phyloP scores from a whole-genome alignment of 257 asterid species.

The Petrea volubilis region DNA sequence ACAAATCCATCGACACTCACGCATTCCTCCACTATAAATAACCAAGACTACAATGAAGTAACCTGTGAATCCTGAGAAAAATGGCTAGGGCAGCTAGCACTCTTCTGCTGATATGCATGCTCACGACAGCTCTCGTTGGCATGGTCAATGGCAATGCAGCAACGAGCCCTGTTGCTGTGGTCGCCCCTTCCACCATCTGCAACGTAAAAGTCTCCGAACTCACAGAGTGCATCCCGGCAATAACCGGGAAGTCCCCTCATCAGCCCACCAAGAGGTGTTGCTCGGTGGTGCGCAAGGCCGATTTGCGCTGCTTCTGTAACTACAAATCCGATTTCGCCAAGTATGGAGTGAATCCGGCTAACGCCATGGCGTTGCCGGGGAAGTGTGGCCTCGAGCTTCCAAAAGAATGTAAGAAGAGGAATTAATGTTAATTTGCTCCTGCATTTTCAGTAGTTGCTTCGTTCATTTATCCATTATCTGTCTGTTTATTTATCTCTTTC shows the following conservation, averaged over 20 bases:
- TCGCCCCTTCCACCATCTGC: constrained; percentile 38
- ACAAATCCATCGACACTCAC: neutral
- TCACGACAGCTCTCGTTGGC: neutral
- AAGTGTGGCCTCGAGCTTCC: constrained; percentile 43
- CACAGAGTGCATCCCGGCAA: constrained; percentile 52
- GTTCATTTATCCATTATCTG: neutral
- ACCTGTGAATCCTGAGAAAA: neutral
- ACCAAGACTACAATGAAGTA: neutral
- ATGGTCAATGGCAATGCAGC: constrained; percentile 9
- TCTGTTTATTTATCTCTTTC: neutral
- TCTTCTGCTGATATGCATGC: neutral
- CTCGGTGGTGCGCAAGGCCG: constrained; percentile 34
- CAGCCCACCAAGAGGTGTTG: constrained; percentile 47
- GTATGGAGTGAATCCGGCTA: constrained; percentile 37
- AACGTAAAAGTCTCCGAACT: constrained; percentile 44
- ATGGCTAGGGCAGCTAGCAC: constrained; percentile 18
- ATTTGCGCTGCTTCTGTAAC: constrained; percentile 46
- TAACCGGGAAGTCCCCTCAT: constrained; percentile 41
- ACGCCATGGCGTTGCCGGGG: constrained; percentile 46
- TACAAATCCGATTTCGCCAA: constrained; percentile 33
- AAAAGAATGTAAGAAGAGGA: constrained; percentile 24
- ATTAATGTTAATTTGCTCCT: neutral
- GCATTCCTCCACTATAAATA: constrained; percentile 10
- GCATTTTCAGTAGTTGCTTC: neutral
- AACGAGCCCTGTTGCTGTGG: neutral